A percentile compares a stretch with the other conserved stretches of the same genome.
These are phyloP conservation scores for Russula abietina DNA, from an alignment of 768 basidiomycete genomes.

Conservation along the genomic window DNA sequence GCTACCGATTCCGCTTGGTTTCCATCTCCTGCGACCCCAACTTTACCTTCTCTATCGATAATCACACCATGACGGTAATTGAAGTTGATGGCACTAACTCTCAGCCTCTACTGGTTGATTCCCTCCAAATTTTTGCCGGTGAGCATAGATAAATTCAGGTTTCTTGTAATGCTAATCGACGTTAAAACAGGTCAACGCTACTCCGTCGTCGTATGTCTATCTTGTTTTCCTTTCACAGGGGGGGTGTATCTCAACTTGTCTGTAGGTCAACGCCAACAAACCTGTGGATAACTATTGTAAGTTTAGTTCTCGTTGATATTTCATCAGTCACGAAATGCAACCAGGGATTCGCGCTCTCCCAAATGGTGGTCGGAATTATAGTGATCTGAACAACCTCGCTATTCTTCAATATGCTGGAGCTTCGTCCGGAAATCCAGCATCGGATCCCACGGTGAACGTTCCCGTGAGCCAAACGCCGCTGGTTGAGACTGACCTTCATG, in stretches of 20 bases:
- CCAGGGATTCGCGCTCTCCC: background rate
- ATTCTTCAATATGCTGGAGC: constrained; percentile 25
- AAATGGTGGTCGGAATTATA: background rate
- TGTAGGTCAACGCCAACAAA: background rate
- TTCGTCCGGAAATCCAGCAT: constrained; percentile 5
- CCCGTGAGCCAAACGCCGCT: constrained; percentile 6
- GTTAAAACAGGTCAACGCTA: background rate
- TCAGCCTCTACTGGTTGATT: constrained; percentile 36
- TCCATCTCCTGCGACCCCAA: constrained; percentile 42
- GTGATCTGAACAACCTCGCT: background rate
- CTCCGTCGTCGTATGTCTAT: background rate
- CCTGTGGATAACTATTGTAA: background rate
- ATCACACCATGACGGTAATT: constrained; percentile 38
- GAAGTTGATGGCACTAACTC: constrained; percentile 31
- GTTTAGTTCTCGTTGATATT: background rate
- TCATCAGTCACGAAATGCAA: constrained; percentile 12
- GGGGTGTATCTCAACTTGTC: background rate
- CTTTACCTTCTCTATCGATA: constrained; percentile 33
- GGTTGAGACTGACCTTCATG: constrained; percentile 19
- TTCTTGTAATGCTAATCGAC: background rate
- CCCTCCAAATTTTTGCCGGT: constrained; percentile 41
- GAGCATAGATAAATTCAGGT: constrained; percentile 2
- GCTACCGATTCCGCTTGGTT: constrained; percentile 27
- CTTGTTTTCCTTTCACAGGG: background rate
- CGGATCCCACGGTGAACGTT: background rate